These are phyloP conservation scores for Xylaria polymorpha DNA, from an alignment of 2,329 filamentous ascomycete species.

Conservation along the genomic window DNA sequence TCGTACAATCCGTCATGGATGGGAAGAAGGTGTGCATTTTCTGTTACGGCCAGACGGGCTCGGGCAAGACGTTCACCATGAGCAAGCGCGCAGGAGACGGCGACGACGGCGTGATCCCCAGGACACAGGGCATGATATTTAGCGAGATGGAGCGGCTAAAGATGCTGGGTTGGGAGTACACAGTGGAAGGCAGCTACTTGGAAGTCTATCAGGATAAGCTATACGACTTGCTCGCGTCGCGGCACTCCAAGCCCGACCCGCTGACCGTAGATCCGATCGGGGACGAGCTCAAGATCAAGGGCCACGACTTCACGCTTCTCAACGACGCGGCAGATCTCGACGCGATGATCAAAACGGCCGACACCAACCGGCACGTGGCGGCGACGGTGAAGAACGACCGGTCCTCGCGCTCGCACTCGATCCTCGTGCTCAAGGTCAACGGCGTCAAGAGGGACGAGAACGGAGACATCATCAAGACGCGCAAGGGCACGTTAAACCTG, in stretches of 20 bases:
- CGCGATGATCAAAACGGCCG: slow-evolving; percentile 80
- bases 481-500: slow-evolving; percentile 93
- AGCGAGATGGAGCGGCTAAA: slow-evolving; percentile 83
- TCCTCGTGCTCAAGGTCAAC: slow-evolving; percentile 88
- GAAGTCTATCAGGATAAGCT: slow-evolving; percentile 99
- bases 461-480: slow-evolving; percentile 71
- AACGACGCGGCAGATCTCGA: slow-evolving; percentile 85
- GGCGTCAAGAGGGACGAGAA: slow-evolving; percentile 74
- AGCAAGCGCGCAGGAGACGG: slow-evolving; percentile 64
- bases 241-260: slow-evolving; percentile 79
- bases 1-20: slow-evolving; percentile 95
- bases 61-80: slow-evolving; percentile 98
- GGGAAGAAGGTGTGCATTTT: slow-evolving; percentile 99
- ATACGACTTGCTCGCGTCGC: slow-evolving; percentile 79
- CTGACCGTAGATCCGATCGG: slow-evolving; percentile 47
- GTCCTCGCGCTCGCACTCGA: slow-evolving; percentile 92
- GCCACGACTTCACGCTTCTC: slow-evolving; percentile 60
- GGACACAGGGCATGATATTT: slow-evolving; percentile 93
- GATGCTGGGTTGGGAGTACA: slow-evolving; percentile 94
- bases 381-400: slow-evolving; percentile 98
- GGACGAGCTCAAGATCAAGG: slow-evolving; percentile 50
- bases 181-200: slow-evolving; percentile 93
- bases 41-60: slow-evolving; percentile 97
- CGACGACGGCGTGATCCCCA: slow-evolving; percentile 91
- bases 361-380: slow-evolving; percentile 88